Evolutionary conservation across 2,329 filamentous ascomycete genomes (phyloP).

Genomic region (Penicillium sp.): DNA sequence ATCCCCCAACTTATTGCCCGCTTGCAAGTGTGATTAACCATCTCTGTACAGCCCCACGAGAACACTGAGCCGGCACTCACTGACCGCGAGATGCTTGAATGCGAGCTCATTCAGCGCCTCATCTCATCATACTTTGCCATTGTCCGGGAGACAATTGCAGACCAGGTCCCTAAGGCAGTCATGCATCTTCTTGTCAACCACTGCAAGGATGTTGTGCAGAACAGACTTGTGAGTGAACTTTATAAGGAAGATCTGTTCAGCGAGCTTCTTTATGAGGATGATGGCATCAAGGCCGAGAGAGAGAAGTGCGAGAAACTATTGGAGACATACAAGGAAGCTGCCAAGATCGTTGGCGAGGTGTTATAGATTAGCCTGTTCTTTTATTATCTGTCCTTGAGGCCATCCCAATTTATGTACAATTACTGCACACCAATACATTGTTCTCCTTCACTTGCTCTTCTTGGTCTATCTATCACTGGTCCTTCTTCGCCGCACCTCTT

Average conservation of each 20-base stretch:
- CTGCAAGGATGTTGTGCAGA: constrained; percentile 97
- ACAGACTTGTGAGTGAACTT: constrained; percentile 89
- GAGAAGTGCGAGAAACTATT: constrained; percentile 98
- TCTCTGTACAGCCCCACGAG: constrained; percentile 36
- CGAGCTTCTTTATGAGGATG: constrained; percentile 94
- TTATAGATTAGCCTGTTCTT: constrained; percentile 53
- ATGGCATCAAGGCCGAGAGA: constrained; percentile 93
- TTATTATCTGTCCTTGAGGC: constrained; percentile 12
- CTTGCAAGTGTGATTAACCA: constrained; percentile 4
- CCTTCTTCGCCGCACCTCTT: constrained; percentile 25
- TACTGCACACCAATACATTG: constrained; percentile 21
- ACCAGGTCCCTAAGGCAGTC: constrained; percentile 96
- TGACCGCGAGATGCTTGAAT: constrained; percentile 95
- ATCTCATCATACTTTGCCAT: constrained; percentile 99
- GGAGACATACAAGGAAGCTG: constrained; percentile 93
- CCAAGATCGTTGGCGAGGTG: constrained; percentile 97
- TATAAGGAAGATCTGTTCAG: constrained; percentile 91
- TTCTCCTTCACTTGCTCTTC: neutral
- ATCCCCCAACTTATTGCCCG: neutral
- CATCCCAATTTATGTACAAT: constrained; percentile 26
- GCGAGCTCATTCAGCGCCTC: constrained; percentile 90
- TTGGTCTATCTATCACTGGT: neutral
- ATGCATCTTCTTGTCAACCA: constrained; percentile 99
- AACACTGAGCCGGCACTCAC: constrained; percentile 81
- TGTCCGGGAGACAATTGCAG: constrained; percentile 95